A percentile compares a stretch with the other conserved stretches of the same genome.
Evolutionary conservation across 1,139 yeast species (phyloP).

Genomic region (Blastobotrys illinoisensis): DNA sequence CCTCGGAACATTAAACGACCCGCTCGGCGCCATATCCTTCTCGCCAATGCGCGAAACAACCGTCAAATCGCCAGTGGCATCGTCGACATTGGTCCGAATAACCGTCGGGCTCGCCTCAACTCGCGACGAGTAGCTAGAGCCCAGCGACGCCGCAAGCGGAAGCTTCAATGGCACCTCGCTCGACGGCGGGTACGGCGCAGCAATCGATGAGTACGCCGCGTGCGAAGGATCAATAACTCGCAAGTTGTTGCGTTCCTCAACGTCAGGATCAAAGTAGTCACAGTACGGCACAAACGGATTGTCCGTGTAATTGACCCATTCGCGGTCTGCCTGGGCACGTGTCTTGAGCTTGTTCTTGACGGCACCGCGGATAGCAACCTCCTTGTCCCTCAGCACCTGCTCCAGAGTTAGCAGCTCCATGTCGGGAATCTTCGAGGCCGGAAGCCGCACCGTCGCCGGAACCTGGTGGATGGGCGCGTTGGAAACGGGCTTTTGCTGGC

Average conservation of each 20-base stretch:
- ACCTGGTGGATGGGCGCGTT: conserved; percentile 27
- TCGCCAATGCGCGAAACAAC: conserved; percentile 21
- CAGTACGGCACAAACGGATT: conserved; percentile 87
- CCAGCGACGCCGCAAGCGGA: conserved; percentile 28
- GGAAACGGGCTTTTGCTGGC: conserved; percentile 21
- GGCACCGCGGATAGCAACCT: conserved; percentile 69
- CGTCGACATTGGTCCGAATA: conserved; percentile 17
- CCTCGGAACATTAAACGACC: conserved; percentile 28
- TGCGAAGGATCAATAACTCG: conserved; percentile 52
- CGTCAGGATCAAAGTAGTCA: conserved; percentile 52
- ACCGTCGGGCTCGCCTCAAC: conserved; percentile 26
- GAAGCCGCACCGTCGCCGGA: conserved; percentile 81
- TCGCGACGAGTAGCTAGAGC: conserved; percentile 27
- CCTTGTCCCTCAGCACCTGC: conserved; percentile 66
- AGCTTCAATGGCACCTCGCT: conserved; percentile 33
- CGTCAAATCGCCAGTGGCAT: conserved; percentile 19
- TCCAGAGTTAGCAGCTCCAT: conserved; percentile 83
- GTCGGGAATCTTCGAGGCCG: conserved; percentile 90
- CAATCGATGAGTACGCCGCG: conserved; percentile 75
- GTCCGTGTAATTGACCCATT: conserved; percentile 81
- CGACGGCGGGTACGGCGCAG: conserved; percentile 67
- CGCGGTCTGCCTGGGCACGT: conserved; percentile 64
- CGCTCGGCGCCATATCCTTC: conserved; percentile 23
- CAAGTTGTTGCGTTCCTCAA: conserved; percentile 28
- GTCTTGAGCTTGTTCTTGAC: conserved; percentile 77